phyloP scores from a whole-genome alignment of 345 rosid genomes.

The Trapa bicornis region DNA sequence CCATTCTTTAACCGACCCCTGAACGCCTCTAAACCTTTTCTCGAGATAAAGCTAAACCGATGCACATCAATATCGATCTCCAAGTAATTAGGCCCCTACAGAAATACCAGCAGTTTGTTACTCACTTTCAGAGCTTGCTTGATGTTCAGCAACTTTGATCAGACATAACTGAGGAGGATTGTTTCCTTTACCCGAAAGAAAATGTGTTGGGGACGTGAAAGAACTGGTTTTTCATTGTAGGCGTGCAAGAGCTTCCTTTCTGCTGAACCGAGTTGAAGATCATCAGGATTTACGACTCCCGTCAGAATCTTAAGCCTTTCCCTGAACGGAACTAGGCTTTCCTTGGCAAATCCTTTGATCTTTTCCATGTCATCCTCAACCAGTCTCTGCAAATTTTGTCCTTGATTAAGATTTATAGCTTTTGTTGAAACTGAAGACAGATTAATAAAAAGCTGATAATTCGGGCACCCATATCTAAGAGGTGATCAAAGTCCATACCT shows the following conservation, averaged over 20 bases:
- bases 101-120: background rate
- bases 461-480: background rate
- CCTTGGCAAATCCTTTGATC: conserved; percentile 55
- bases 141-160: background rate
- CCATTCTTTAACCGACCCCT: conserved; percentile 48
- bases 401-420: background rate
- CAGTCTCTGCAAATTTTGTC: conserved; percentile 30
- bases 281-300: conserved; percentile 62
- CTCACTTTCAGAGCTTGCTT: background rate
- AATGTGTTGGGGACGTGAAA: conserved; percentile 75
- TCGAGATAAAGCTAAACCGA: conserved; percentile 75
- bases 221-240: conserved; percentile 66
- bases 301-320: conserved; percentile 74
- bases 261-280: conserved; percentile 48
- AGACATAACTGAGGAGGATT: background rate
- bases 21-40: conserved; percentile 86
- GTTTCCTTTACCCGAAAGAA: conserved; percentile 41
- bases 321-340: conserved; percentile 47
- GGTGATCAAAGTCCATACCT: background rate
- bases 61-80: conserved; percentile 80
- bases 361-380: conserved; percentile 63
- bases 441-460: background rate
- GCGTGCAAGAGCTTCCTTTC: conserved; percentile 66
- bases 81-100: conserved; percentile 66
- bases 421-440: background rate